Base-by-base conservation (phyloP, 495 filamentous ascomycete species). In the Staphylotrichum longicolle region DNA sequence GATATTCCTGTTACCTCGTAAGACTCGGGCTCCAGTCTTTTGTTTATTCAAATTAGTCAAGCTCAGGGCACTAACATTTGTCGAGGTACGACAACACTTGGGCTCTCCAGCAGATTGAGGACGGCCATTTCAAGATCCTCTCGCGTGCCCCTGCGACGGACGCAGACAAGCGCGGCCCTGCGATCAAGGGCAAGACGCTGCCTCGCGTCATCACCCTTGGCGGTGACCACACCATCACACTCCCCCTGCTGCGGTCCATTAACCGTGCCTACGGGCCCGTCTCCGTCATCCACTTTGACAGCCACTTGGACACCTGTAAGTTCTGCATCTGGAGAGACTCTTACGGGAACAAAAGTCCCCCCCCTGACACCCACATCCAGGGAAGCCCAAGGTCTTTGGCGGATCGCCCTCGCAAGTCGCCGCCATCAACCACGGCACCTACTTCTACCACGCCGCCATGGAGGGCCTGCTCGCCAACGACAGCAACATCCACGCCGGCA, bases 201-300 rank as follows among this genome's bases (percentile, higher is more conserved):
- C 77, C 77, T 0, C 66, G 89, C 66, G 78, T 94, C 39, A 82
- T 96, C 20, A 91, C 87, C 1, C 78, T 96, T 4, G 91, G 91
- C 34, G 91, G 91, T 15, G 91, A 96, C 70, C 91, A 95, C 70
- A 90, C 86, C 64, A 83, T 95, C 63, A 91, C 89, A 0, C 81
- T 95, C 7, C 86, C 91, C 3, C 86, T 91, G 11, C 82, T 96
- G 11, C 79, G 91, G 27, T 89, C 87, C 0, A 77, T 96, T 68
- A 85, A 91, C 67, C 84, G 88, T 53, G 85, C 90, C 44, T 89
- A 94, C 70, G 85, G 86, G 45, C 89, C 90, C 2, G 82, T 94
- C 3, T 86, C 91, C 1, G 91, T 95, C 14, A 83, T 96, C 55
- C 91, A 96, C 75, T 95, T 96, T 68, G 91, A 95, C 70, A 88